Evolutionary conservation across 1,139 yeast genomes (phyloP).

Genomic region (Saccharomyces hybrid): DNA sequence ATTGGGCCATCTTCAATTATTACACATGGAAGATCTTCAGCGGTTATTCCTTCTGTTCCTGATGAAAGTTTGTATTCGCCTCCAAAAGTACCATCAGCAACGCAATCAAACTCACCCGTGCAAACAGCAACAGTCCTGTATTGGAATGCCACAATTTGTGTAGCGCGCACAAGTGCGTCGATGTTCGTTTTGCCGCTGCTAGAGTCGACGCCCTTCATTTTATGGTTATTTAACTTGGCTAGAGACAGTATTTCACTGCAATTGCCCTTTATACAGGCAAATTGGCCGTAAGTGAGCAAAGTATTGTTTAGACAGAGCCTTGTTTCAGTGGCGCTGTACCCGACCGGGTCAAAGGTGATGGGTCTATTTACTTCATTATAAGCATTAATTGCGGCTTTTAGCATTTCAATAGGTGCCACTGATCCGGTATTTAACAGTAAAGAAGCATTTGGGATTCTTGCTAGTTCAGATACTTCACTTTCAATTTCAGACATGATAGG

Average conservation of each 20-base stretch:
- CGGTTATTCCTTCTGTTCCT: slow-evolving; percentile 16
- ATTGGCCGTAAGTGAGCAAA: slow-evolving; percentile 50
- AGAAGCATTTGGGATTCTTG: slow-evolving; percentile 45
- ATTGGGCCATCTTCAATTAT: slow-evolving; percentile 51
- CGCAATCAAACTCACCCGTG: slow-evolving; percentile 49
- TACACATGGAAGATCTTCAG: slow-evolving; percentile 29
- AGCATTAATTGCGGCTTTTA: slow-evolving; percentile 45
- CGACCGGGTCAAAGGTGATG: slow-evolving; percentile 84
- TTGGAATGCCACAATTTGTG: slow-evolving; percentile 45
- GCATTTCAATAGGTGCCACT: slow-evolving; percentile 41
- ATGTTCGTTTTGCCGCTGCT: slow-evolving; percentile 33
- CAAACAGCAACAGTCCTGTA: slow-evolving; percentile 62
- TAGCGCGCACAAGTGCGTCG: slow-evolving; percentile 34
- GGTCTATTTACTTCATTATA: slow-evolving; percentile 56
- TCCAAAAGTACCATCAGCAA: slow-evolving; percentile 36
- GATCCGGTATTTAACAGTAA: slow-evolving; percentile 76
- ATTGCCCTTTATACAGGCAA: slow-evolving; percentile 77
- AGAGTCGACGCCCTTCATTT: slow-evolving; percentile 76
- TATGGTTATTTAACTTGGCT: slow-evolving; percentile 33
- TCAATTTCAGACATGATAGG: slow-evolving; percentile 86
- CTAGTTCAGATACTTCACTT: slow-evolving; percentile 62
- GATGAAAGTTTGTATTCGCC: slow-evolving; percentile 20
- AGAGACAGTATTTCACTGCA: slow-evolving; percentile 65
- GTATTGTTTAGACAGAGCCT: slow-evolving; percentile 44
- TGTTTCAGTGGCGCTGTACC: slow-evolving; percentile 70